Evolutionary conservation across 1,284 basidiomycete genomes (phyloP), one percentile per base, ranked within the genome.

Genomic region (Papiliotrema nemorosa): DNA sequence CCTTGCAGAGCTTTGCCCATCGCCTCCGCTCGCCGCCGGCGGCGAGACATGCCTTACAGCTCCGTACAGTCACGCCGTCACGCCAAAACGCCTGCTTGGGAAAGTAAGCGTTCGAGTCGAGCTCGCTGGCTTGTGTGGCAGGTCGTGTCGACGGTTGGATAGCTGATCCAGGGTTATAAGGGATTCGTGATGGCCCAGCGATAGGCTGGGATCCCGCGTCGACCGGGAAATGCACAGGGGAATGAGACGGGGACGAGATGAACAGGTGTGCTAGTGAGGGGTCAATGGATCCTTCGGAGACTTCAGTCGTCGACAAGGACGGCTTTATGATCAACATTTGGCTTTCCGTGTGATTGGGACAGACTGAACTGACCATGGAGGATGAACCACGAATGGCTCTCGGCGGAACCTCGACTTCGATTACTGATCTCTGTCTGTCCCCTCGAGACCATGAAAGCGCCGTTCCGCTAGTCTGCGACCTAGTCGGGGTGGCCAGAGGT

Each of bases 1-100:
- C 63, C 41, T 47, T 54, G 47, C 62, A 66, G 37, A 36, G 58
- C 3, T 36, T 37, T 5, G 60, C 57, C 22, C 46, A 53, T n/a
- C 53, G 49, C 1, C 13, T 42, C 22, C 64, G 53, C 13, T 31
- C 52, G 2, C 57, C 58, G 6, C 58, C 56, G 16, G 52, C 50
- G 7, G n/a, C 40, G 0, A 35, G 25, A 33, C 64, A 62, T 13
- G 26, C 25, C 14, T 52, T 52, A 34, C 57, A 57, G 22, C 34
- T 29, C 34, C 52, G 50, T 4, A 48, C 31, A 2, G 29, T 33
- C 24, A 25, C 42, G 20, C 52, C 55, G 25, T 45, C 48, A 16
- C 45, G 49, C 5, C 47, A 52, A 14, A 36, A 47, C 41, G 50
- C 47, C 6, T 60, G 13, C 9, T 47, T 48, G 6, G 35, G 47